phyloP scores from a whole-genome alignment of 352 stramenopile genomes.

The Elongisporangium anandrum region DNA sequence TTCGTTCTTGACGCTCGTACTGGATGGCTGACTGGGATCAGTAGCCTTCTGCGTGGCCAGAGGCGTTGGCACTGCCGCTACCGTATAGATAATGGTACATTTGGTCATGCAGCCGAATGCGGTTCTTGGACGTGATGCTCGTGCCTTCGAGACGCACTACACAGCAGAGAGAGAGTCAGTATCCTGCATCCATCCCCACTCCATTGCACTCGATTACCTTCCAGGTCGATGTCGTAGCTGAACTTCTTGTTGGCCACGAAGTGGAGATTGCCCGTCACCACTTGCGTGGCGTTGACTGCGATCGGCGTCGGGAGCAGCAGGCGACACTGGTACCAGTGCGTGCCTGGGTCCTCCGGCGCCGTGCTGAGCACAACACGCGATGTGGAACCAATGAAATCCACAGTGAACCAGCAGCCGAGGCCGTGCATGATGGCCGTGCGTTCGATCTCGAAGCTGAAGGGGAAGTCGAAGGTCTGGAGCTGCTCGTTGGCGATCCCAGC shows the following conservation, averaged over 20 bases:
- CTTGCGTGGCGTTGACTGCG: slow-evolving; percentile 89
- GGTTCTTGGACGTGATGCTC: slow-evolving; percentile 73
- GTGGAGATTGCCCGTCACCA: slow-evolving; percentile 82
- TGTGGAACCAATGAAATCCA: slow-evolving; percentile 93
- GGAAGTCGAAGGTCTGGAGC: slow-evolving; percentile 89
- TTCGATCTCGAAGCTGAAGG: slow-evolving; percentile 85
- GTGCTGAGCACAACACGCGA: slow-evolving; percentile 85
- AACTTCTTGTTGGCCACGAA: slow-evolving; percentile 96
- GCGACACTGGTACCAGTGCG: slow-evolving; percentile 93
- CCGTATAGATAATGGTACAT: slow-evolving; percentile 93
- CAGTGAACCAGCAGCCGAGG: slow-evolving; percentile 98
- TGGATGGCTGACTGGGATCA: neutral
- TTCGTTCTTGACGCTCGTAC: no score
- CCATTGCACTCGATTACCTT: slow-evolving; percentile 30
- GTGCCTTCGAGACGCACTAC: slow-evolving; percentile 88
- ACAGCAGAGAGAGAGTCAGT: slow-evolving; percentile 3
- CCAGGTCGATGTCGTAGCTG: slow-evolving; percentile 93
- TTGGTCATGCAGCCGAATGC: slow-evolving; percentile 92
- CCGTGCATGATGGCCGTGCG: slow-evolving; percentile 94
- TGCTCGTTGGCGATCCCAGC: slow-evolving; percentile 58
- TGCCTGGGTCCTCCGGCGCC: slow-evolving; percentile 59
- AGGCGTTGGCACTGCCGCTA: slow-evolving; percentile 13
- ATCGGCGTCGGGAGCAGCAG: slow-evolving; percentile 88
- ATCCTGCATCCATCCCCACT: neutral
- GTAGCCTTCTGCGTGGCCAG: neutral